These are phyloP conservation scores for Coniochaeta sp. DNA, from an alignment of 2,329 filamentous ascomycete genomes.

Conservation along the genomic window DNA sequence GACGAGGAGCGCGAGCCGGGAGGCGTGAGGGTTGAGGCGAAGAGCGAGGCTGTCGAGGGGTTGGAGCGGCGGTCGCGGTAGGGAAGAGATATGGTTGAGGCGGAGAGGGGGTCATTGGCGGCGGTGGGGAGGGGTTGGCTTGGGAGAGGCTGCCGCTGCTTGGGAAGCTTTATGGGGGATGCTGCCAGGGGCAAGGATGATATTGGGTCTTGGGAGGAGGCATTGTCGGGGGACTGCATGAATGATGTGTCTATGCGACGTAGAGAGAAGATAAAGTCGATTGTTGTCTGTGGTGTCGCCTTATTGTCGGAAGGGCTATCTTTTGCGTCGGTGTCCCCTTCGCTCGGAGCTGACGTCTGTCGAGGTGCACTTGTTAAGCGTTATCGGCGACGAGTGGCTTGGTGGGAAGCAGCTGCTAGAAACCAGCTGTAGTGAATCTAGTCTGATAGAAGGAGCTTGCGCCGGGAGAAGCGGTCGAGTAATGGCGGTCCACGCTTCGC, in stretches of 20 bases:
- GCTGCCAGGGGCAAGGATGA: slow-evolving; percentile 62
- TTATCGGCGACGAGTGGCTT: too few species aligned
- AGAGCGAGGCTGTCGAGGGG: slow-evolving; percentile 51
- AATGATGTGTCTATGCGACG: neutral
- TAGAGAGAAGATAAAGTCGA: neutral
- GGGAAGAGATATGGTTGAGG: slow-evolving; percentile 41
- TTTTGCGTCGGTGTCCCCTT: neutral
- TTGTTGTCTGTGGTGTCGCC: neutral
- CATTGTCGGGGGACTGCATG: slow-evolving; percentile 64
- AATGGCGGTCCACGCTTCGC: neutral
- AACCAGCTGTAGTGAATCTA: too few species aligned
- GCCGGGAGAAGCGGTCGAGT: neutral
- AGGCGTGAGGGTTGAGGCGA: slow-evolving; percentile 61
- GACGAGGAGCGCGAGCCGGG: slow-evolving; percentile 62
- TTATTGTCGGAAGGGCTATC: neutral
- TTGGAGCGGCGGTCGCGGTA: slow-evolving; percentile 47
- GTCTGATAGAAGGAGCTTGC: neutral
- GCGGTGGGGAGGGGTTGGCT: neutral
- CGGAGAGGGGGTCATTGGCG: slow-evolving; percentile 33
- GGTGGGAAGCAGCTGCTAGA: neutral
- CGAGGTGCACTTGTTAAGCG: neutral
- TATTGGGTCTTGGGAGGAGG: slow-evolving; percentile 53
- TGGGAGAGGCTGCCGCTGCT: slow-evolving; percentile 47
- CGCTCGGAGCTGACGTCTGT: neutral
- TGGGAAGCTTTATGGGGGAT: slow-evolving; percentile 50